These are phyloP conservation scores for Tetrapisispora nanseiensis DNA, from an alignment of 805 yeast genomes.

Conservation along the genomic window DNA sequence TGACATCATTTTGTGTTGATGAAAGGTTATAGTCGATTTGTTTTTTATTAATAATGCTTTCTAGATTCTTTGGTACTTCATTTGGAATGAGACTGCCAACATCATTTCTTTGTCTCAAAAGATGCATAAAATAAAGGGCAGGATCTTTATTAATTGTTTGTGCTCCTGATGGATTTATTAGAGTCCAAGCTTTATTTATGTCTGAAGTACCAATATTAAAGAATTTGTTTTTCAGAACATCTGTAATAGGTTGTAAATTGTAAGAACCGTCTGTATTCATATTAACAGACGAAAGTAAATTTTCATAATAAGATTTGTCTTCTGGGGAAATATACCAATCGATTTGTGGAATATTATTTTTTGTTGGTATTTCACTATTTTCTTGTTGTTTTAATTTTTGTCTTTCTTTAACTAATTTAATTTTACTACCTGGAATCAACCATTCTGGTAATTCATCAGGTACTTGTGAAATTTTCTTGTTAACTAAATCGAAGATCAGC, in stretches of 20 bases:
- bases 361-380: slow-evolving; percentile 17
- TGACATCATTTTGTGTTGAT: slow-evolving; percentile 42
- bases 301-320: slow-evolving; percentile 69
- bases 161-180: slow-evolving; percentile 82
- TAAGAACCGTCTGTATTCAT: slow-evolving; percentile 79
- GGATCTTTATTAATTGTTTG: slow-evolving; percentile 92
- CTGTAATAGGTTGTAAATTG: slow-evolving; percentile 58
- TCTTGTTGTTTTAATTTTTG: slow-evolving; percentile 41
- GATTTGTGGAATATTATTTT: slow-evolving; percentile 34
- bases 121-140: slow-evolving; percentile 78
- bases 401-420: slow-evolving; percentile 78
- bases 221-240: slow-evolving; percentile 53
- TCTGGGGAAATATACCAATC: slow-evolving; percentile 96
- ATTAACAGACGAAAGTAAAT: slow-evolving; percentile 43
- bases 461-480: slow-evolving; percentile 50
- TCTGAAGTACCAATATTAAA: slow-evolving; percentile 73
- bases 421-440: slow-evolving; percentile 86
- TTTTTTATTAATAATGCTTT: slow-evolving; percentile 86
- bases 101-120: slow-evolving; percentile 75
- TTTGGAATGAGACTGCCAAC: slow-evolving; percentile 79
- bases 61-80: slow-evolving; percentile 84
- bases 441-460: slow-evolving; percentile 79
- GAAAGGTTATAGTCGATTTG: slow-evolving; percentile 61
- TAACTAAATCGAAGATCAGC: slow-evolving; percentile 81
- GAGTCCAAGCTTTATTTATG: slow-evolving; percentile 84